Evolutionary conservation across 2,329 filamentous ascomycete species (phyloP).

Genomic region (Boeremia exigua): DNA sequence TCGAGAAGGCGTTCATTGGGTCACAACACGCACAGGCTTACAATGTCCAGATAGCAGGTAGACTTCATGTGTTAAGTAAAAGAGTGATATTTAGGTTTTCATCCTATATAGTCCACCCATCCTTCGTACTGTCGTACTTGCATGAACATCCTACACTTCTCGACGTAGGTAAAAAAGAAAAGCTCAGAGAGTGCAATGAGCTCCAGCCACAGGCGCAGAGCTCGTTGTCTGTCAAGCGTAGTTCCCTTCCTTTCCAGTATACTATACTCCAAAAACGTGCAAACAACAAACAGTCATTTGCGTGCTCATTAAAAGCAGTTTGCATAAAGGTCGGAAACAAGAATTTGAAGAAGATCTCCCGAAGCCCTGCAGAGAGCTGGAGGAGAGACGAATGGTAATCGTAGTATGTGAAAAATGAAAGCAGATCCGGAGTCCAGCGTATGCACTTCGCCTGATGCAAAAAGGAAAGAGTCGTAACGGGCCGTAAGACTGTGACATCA

Average conservation of each 20-base stretch:
- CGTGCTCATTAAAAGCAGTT: slow-evolving; percentile 46
- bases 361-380: slow-evolving; percentile 14
- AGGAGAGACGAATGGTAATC: slow-evolving; percentile 43
- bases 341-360: slow-evolving; percentile 38
- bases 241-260: slow-evolving; percentile 20
- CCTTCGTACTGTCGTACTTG: slow-evolving; percentile 7
- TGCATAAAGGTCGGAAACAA: slow-evolving; percentile 35
- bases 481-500: slow-evolving; percentile 42
- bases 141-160: slow-evolving; percentile 15
- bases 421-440: slow-evolving; percentile 25
- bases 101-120: slow-evolving; percentile 35
- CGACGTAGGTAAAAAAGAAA: slow-evolving; percentile 22
- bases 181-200: slow-evolving; percentile 45
- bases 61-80: slow-evolving; percentile 21
- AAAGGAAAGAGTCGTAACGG: slow-evolving; percentile 46
- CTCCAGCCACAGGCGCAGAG: slow-evolving; percentile 44
- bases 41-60: neutral
- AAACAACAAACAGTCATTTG: slow-evolving; percentile 29
- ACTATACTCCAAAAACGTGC: slow-evolving; percentile 22
- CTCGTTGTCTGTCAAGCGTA: slow-evolving; percentile 37
- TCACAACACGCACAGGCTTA: neutral
- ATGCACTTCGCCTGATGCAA: slow-evolving; percentile 35
- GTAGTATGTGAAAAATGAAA: slow-evolving; percentile 30
- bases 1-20: slow-evolving; percentile 35
- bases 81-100: slow-evolving; percentile 47